phyloP scores from a whole-genome alignment of 2,329 filamentous ascomycete species.

The Fusarium piperis region DNA sequence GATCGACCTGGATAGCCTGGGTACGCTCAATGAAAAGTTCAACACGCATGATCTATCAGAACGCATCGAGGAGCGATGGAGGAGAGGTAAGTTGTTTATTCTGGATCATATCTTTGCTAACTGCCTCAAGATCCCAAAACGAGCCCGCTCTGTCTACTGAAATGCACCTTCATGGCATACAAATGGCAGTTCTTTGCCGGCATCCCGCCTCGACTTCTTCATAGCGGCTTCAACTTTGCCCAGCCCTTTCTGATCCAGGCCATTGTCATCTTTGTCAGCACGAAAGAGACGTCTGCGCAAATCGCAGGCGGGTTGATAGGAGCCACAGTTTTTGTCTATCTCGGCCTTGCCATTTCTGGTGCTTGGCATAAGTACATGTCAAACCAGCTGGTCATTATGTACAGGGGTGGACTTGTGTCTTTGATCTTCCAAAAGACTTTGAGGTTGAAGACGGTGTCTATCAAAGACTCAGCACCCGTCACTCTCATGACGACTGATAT shows the following conservation, averaged over 20 bases:
- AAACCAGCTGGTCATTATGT: constrained; percentile 49
- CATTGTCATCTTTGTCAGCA: constrained; percentile 45
- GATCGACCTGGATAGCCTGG: constrained; percentile 40
- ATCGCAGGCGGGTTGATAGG: constrained; percentile 52
- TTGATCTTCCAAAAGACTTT: constrained; percentile 62
- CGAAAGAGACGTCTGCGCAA: constrained; percentile 40
- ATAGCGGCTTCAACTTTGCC: constrained; percentile 54
- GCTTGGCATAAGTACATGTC: constrained; percentile 48
- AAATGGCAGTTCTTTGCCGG: constrained; percentile 45
- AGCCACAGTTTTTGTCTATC: constrained; percentile 52
- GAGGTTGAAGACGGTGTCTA: constrained; percentile 40
- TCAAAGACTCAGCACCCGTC: constrained; percentile 51
- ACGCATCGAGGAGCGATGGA: constrained; percentile 38
- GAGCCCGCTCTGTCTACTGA: constrained; percentile 36
- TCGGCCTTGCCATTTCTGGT: constrained; percentile 52
- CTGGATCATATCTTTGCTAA: rapidly evolving
- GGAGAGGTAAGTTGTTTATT: constrained; percentile 9
- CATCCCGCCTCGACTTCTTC: constrained; percentile 50
- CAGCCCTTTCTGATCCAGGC: constrained; percentile 56
- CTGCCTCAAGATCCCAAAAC: constrained; percentile 22
- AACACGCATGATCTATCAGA: constrained; percentile 30
- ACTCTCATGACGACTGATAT: constrained; percentile 60
- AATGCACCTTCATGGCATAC: constrained; percentile 41
- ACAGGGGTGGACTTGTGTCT: constrained; percentile 50
- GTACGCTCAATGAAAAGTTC: constrained; percentile 43